A percentile compares a stretch with the other conserved stretches of the same genome.
Conservation (phyloP, 2,329 filamentous ascomycete species). For the Phaeophleospora eucalypticola region DNA sequence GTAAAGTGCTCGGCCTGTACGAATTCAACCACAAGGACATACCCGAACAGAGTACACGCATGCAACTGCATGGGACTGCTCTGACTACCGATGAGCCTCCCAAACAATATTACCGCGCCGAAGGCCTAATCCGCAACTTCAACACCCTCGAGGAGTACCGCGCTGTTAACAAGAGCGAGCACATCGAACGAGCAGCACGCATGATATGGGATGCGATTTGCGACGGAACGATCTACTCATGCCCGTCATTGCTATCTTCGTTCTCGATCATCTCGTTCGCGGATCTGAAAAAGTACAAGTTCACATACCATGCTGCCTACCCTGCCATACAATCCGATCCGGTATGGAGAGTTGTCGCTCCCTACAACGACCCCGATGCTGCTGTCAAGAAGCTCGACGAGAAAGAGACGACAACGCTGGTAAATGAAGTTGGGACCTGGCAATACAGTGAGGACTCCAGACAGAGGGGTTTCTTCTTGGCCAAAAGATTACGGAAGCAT, state of each 20-base stretch:
- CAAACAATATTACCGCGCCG: slow-evolving; percentile 71
- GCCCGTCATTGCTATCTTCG: slow-evolving; percentile 83
- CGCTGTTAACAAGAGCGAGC: slow-evolving; percentile 70
- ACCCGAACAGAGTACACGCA: slow-evolving; percentile 73
- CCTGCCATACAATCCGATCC: slow-evolving; percentile 88
- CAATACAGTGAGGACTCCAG: slow-evolving; percentile 73
- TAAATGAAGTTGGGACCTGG: slow-evolving; percentile 84
- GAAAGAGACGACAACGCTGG: slow-evolving; percentile 71
- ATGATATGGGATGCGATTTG: slow-evolving; percentile 98
- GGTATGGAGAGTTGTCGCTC: slow-evolving; percentile 62
- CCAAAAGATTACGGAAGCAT: slow-evolving; percentile 61
- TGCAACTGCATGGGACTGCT: slow-evolving; percentile 86
- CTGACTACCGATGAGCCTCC: slow-evolving; percentile 79
- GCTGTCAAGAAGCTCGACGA: slow-evolving; percentile 54
- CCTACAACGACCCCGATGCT: slow-evolving; percentile 29
- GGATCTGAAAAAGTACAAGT: slow-evolving; percentile 94
- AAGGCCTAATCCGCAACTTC: slow-evolving; percentile 92
- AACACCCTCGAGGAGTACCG: slow-evolving; percentile 95
- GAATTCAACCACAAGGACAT: slow-evolving; percentile 70
- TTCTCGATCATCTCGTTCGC: slow-evolving; percentile 89
- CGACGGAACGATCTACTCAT: slow-evolving; percentile 92
- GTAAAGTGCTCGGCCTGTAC: slow-evolving; percentile 81
- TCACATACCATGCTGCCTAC: slow-evolving; percentile 98
- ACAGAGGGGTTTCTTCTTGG: slow-evolving; percentile 95
- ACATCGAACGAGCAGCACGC: slow-evolving; percentile 73